Evolutionary conservation across 2,329 filamentous ascomycete species (phyloP), one percentile per base, ranked within the genome.

Genomic region (Triangularia verruculosa): DNA sequence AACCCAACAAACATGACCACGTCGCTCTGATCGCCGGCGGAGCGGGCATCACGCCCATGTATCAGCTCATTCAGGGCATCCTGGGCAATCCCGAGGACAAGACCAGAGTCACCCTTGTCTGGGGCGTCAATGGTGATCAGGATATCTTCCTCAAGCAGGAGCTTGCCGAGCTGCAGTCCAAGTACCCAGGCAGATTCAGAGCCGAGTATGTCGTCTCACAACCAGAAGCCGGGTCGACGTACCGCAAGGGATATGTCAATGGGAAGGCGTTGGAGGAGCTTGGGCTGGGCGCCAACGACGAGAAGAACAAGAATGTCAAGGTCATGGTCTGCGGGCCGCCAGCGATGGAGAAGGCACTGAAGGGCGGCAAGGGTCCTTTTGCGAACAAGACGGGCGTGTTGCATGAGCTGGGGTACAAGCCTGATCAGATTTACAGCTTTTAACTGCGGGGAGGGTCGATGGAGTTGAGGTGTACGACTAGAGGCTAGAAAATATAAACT

Each of bases 281-380:
- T 12, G 74, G 76, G 5, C 72, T 78, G 6, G 70, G 69, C n/a
- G 70, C 74, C 2, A 70, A 64, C 2, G 66, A 66, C 8, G 63
- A 64, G 65, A 74, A 75, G 66, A 69, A 69, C 52, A 60, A 56
- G 27, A 76, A 80, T 28, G 78, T 77, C 1, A 89, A 89, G 74
- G 85, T 91, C 0, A 88, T 90, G 70, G 78, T 91, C 1, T 90
- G 88, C 71, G 89, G 89, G 0, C 89, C 89, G 17, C 87, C 88
- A 1, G 79, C 80, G 0, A 90, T 91, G 87, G 85, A 90, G 73
- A 78, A 77, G 62, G 79, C 82, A 11, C 72, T 89, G 39, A 77
- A 83, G 2, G 84, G 83, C 4, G 75, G 75, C 43, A 74, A 69
- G 63, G 66, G 69, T 0, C 63, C 61, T 39, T 63, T 66, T 53